Evolutionary conservation across 2,329 filamentous ascomycete species (phyloP).

Genomic region (Colletotrichum echinochloae): DNA sequence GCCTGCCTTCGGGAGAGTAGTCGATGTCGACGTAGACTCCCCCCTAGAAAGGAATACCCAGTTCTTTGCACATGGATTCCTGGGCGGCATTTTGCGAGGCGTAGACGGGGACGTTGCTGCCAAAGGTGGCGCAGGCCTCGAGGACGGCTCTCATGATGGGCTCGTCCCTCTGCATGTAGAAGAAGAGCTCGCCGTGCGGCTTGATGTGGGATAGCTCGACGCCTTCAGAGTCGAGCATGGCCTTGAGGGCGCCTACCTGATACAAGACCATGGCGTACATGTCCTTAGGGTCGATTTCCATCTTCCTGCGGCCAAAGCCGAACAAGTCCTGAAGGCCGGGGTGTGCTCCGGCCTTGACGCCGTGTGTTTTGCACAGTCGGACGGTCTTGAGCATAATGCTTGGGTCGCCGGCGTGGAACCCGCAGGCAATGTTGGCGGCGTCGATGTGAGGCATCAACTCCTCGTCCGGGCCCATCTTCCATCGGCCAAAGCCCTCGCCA

Average conservation of each 20-base stretch:
- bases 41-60: slow-evolving; percentile 35
- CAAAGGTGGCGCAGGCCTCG: slow-evolving; percentile 45
- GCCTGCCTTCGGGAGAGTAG: slow-evolving; percentile 41
- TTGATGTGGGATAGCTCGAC: slow-evolving; percentile 67
- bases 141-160: slow-evolving; percentile 47
- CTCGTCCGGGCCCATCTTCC: slow-evolving; percentile 48
- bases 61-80: slow-evolving; percentile 37
- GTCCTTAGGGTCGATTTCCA: slow-evolving; percentile 68
- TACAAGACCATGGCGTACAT: slow-evolving; percentile 69
- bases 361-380: slow-evolving; percentile 66
- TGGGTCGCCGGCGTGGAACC: slow-evolving; percentile 71
- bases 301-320: slow-evolving; percentile 73
- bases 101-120: slow-evolving; percentile 46
- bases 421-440: slow-evolving; percentile 72
- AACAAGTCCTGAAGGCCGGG: slow-evolving; percentile 74
- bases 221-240: slow-evolving; percentile 67
- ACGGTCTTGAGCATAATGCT: slow-evolving; percentile 74
- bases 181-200: slow-evolving; percentile 67
- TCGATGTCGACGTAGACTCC: slow-evolving; percentile 45
- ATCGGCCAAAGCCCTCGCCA: slow-evolving; percentile 63
- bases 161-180: slow-evolving; percentile 48
- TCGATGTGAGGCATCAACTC: slow-evolving; percentile 71
- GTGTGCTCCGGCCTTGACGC: slow-evolving; percentile 70
- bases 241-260: slow-evolving; percentile 72
- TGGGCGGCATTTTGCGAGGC: slow-evolving; percentile 40